Conservation (phyloP, 495 filamentous ascomycete species). For the Astrothelium subdiscretum region DNA sequence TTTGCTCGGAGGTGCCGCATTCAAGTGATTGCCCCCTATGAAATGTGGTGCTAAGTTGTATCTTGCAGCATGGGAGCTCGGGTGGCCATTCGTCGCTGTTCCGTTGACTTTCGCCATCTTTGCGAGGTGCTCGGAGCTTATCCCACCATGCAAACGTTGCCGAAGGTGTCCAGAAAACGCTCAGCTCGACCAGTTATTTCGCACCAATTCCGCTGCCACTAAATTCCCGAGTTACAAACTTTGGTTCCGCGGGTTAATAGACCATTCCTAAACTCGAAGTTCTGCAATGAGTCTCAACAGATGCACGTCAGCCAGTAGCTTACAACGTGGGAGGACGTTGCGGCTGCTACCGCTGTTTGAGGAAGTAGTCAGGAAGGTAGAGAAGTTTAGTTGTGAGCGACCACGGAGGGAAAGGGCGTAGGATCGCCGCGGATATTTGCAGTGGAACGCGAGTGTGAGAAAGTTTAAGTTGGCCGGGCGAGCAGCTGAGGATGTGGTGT, state of each 20-base stretch:
- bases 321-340: background rate
- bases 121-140: background rate
- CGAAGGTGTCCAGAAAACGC: background rate
- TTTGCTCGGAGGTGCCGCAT: constrained; percentile 59
- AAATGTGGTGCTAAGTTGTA: constrained; percentile 81
- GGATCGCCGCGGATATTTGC: background rate
- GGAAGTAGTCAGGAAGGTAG: background rate
- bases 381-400: background rate
- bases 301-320: background rate
- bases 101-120: constrained; percentile 12
- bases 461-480: background rate
- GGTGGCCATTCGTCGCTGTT: constrained; percentile 40
- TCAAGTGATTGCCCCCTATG: constrained; percentile 83
- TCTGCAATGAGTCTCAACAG: background rate
- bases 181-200: background rate
- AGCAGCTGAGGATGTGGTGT: background rate
- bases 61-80: constrained; percentile 57
- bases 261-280: background rate
- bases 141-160: background rate
- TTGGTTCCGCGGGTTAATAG: background rate
- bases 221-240: background rate
- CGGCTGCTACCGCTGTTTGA: background rate
- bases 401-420: background rate
- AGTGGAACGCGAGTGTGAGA: background rate
- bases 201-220: background rate